A percentile compares a stretch with the other conserved stretches of the same genome.
Evolutionary conservation across 2,329 filamentous ascomycete genomes (phyloP).

Genomic region (Arthrocladium fulminans): DNA sequence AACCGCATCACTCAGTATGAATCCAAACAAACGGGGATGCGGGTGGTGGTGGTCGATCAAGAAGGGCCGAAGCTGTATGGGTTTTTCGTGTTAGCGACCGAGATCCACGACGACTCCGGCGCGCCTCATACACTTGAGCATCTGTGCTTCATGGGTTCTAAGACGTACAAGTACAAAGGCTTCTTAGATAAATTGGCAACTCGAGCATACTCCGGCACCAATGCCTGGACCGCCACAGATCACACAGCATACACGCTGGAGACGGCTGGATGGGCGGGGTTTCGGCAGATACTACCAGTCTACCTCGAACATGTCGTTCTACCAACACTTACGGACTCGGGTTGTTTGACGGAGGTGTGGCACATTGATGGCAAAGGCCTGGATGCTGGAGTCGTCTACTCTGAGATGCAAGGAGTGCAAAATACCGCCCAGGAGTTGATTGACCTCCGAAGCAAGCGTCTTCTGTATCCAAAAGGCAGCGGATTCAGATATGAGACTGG

Average conservation of each 20-base stretch:
- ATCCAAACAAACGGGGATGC: conserved; percentile 87
- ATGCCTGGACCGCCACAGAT: conserved; percentile 94
- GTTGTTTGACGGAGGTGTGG: conserved; percentile 90
- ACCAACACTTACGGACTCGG: conserved; percentile 84
- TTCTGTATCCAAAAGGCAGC: conserved; percentile 79
- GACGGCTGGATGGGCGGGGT: conserved; percentile 93
- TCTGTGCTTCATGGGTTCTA: conserved; percentile 81
- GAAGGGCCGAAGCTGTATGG: conserved; percentile 92
- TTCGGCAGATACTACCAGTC: conserved; percentile 85
- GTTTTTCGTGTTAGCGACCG: conserved; percentile 90
- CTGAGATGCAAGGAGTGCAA: conserved; percentile 95
- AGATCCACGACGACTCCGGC: conserved; percentile 95
- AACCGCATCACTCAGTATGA: conserved; percentile 90
- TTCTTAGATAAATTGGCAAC: conserved; percentile 90
- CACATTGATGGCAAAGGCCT: conserved; percentile 89
- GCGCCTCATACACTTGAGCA: conserved; percentile 82
- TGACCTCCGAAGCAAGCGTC: conserved; percentile 67
- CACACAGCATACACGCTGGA: conserved; percentile 95
- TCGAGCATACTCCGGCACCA: conserved; percentile 84
- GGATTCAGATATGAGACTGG: conserved; percentile 98
- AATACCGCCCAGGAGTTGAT: conserved; percentile 79
- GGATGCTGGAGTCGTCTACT: conserved; percentile 95
- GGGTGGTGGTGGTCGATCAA: conserved; percentile 82
- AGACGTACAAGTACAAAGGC: conserved; percentile 88
- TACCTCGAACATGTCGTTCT: conserved; percentile 92